Base-by-base conservation (phyloP, 306 rosid genomes). In the Sphenostylis stenocarpa region DNA sequence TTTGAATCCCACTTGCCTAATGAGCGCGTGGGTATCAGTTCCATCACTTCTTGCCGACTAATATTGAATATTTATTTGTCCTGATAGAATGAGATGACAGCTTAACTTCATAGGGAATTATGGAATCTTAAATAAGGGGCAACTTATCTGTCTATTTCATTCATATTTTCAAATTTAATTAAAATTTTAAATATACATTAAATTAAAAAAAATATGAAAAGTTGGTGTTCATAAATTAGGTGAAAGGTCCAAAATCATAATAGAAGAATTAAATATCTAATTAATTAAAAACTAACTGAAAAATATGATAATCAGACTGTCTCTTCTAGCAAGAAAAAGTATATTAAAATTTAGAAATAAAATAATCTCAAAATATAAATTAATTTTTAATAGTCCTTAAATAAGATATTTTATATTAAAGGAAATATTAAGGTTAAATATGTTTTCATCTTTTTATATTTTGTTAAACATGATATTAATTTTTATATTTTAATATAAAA, bases 1-100 rank as follows among this genome's bases (percentile, higher is more conserved):
- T 68, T 28, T 11, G 9, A 8, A 55, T 2, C 1, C 6, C 83
- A 87, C 87, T 84, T 57, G 82, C 87, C 26, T 1, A 33, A 17
- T 5, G 3, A 48, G 89, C 69, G 90, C 88, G 93, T 84, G 86
- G 21, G 6, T 12, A n/a, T n/a, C n/a, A n/a, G n/a, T n/a, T n/a
- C n/a, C n/a, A n/a, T 15, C 41, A 16, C 9, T 7, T 58, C 19
- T 20, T 39, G 26, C 67, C 45, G 15, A 62, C 44, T n/a, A n/a
- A n/a, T 62, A 33, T 8, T 33, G 3, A 33, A 62, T 33, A 62
- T 62, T 26, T n/a, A n/a, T 36, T 61, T 31, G 67, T 29, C 15
- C 3, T 28, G 13, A 28, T 60, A 16, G 21, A 31, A 16, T 61
- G 23, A 62, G 23, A 33, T 62, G 68, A 62, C 45, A 7, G 44